A percentile compares a stretch with the other conserved stretches of the same genome.
Evolutionary conservation across 176 grass and related monocot species (phyloP).

Genomic region (Phyllostachys edulis): DNA sequence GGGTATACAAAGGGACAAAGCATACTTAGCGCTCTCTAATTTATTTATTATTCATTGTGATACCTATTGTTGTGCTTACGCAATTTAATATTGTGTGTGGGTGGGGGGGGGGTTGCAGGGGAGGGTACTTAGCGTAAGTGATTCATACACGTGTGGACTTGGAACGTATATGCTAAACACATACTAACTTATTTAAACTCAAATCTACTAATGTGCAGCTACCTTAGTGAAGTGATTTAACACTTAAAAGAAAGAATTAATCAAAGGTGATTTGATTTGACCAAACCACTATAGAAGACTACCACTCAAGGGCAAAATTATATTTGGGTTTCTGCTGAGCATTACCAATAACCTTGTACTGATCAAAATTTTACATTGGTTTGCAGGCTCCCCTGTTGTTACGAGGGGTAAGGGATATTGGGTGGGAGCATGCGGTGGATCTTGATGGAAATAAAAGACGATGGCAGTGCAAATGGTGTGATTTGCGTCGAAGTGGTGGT

Average conservation of each 20-base stretch:
- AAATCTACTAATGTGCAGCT: not conserved
- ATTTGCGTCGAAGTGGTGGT: slow-evolving; percentile 55
- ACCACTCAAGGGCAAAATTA: not conserved
- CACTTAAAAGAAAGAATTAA: not conserved
- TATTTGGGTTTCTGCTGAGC: slow-evolving; percentile 1
- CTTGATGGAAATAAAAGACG: slow-evolving; percentile 59
- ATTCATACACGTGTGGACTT: not conserved
- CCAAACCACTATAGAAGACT: not conserved
- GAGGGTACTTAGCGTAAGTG: not conserved
- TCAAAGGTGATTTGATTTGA: not conserved
- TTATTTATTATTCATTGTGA: slow-evolving; percentile 5
- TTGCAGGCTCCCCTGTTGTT: slow-evolving; percentile 37
- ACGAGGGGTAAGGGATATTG: slow-evolving; percentile 49
- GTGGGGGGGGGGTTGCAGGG: no score
- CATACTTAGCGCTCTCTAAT: slow-evolving; percentile 3
- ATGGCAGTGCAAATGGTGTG: slow-evolving; percentile 59
- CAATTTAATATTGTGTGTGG: no score
- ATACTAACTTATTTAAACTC: not conserved
- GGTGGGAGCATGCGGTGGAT: slow-evolving; percentile 55
- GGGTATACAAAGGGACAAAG: slow-evolving; percentile 37
- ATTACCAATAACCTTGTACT: slow-evolving; percentile 22
- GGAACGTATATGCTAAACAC: not conserved
- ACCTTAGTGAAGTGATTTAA: not conserved
- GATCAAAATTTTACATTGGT: slow-evolving; percentile 16
- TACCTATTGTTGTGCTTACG: not conserved